Percentiles rank a stretch among this genome's conserved stretches.
These are phyloP conservation scores for Geranium incanum DNA, from an alignment of 441 rosid genomes.

Conservation along the genomic window DNA sequence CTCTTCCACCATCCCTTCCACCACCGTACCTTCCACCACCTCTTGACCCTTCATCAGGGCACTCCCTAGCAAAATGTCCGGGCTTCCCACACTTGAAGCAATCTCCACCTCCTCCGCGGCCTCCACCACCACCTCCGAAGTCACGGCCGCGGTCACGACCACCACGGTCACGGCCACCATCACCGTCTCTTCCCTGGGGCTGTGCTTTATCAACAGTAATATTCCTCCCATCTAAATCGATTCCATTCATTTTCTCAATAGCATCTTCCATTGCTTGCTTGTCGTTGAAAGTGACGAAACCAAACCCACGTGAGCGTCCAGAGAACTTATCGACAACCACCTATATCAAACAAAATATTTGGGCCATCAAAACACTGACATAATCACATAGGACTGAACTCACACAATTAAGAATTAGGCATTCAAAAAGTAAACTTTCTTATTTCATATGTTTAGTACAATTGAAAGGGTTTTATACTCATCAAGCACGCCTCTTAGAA, in stretches of 20 bases:
- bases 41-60: constrained; percentile 6
- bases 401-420: too few species aligned
- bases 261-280: constrained; percentile 86
- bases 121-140: constrained; percentile 17
- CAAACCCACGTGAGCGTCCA: constrained; percentile 96
- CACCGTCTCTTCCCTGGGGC: constrained; percentile 71
- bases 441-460: not conserved
- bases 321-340: constrained; percentile 82
- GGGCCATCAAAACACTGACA: not conserved
- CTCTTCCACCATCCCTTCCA: constrained; percentile 3
- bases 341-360: constrained; percentile 27
- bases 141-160: not conserved
- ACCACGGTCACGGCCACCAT: constrained; percentile 9
- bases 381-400: not conserved
- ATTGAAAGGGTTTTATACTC: not conserved
- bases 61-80: constrained; percentile 7
- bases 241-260: constrained; percentile 79
- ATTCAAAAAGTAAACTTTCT: not conserved
- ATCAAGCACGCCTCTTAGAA: not conserved
- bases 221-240: constrained; percentile 82
- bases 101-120: not conserved
- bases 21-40: not conserved
- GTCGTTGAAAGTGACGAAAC: constrained; percentile 87
- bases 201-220: constrained; percentile 93
- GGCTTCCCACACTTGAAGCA: constrained; percentile 9